Conservation (phyloP, 352 stramenopile genomes). For the Globisporangium camurandrum region DNA sequence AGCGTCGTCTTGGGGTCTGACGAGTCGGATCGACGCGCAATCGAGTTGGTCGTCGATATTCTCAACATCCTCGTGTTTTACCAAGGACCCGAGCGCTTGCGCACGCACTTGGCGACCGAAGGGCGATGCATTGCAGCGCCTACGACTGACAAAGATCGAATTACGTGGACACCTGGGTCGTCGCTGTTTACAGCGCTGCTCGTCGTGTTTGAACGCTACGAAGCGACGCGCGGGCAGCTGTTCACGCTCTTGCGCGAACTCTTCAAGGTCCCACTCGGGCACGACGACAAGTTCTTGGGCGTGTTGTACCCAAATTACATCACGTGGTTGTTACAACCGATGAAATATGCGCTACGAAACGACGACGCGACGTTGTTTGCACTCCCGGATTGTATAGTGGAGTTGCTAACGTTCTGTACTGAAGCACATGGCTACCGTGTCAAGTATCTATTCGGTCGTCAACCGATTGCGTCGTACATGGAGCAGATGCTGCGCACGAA, state of each 20-base stretch:
- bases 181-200: conserved; percentile 72
- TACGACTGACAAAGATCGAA: conserved; percentile 50
- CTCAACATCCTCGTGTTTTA: conserved; percentile 67
- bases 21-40: conserved; percentile 36
- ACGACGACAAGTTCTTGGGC: conserved; percentile 85
- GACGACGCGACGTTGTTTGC: conserved; percentile 51
- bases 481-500: conserved; percentile 71
- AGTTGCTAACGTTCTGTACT: conserved; percentile 82
- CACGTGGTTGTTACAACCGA: conserved; percentile 71
- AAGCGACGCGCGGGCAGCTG: conserved; percentile 52
- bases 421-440: conserved; percentile 79
- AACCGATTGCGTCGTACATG: conserved; percentile 65
- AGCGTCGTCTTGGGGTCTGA: conserved; percentile 32
- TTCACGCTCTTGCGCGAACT: conserved; percentile 63
- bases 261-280: conserved; percentile 59
- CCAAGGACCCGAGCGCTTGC: conserved; percentile 57
- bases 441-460: conserved; percentile 81
- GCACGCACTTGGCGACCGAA: conserved; percentile 57
- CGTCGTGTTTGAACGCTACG: conserved; percentile 58
- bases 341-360: conserved; percentile 56
- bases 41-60: conserved; percentile 53
- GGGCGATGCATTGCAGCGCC: conserved; percentile 57
- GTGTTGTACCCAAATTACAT: conserved; percentile 86
- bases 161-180: conserved; percentile 50
- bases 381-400: conserved; percentile 76